phyloP scores from a whole-genome alignment of 2,329 filamentous ascomycete genomes.

The Colletotrichum siamense region DNA sequence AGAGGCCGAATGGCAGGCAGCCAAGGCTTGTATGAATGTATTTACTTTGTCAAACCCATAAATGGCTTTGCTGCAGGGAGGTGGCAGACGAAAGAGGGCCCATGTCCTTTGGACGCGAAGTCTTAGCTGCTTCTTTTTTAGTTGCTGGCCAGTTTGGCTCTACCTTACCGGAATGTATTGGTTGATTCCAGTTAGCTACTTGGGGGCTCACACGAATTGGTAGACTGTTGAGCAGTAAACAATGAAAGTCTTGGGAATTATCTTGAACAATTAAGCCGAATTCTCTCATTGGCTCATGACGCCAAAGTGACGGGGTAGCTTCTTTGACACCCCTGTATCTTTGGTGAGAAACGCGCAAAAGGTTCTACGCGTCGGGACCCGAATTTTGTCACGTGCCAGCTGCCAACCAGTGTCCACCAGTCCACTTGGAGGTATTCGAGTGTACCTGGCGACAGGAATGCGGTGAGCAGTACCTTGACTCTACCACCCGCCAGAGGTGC shows the following conservation, averaged over 20 bases:
- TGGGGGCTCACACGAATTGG: neutral
- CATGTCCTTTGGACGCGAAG: neutral
- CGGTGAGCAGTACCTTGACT: neutral
- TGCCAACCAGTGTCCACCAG: neutral
- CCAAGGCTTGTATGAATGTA: neutral
- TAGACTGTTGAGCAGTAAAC: neutral
- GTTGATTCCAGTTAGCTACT: neutral
- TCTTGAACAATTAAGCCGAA: neutral
- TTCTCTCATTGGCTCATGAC: neutral
- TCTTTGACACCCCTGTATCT: neutral
- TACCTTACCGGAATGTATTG: neutral
- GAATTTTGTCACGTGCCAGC: neutral
- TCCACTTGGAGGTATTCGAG: neutral
- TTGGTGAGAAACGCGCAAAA: slow-evolving; percentile 4
- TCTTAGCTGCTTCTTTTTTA: neutral
- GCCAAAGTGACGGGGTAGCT: neutral
- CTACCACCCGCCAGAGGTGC: neutral
- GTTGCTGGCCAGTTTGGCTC: neutral
- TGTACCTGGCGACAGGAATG: neutral
- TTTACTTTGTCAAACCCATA: neutral
- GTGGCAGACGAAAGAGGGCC: neutral
- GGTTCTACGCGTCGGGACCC: slow-evolving; percentile 4
- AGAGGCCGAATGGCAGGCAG: neutral
- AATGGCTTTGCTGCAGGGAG: neutral
- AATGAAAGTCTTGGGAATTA: neutral